A percentile compares a stretch with the other conserved stretches of the same genome.
Evolutionary conservation across 768 basidiomycete species (phyloP).

Genomic region (Hirschioporus abietinus): DNA sequence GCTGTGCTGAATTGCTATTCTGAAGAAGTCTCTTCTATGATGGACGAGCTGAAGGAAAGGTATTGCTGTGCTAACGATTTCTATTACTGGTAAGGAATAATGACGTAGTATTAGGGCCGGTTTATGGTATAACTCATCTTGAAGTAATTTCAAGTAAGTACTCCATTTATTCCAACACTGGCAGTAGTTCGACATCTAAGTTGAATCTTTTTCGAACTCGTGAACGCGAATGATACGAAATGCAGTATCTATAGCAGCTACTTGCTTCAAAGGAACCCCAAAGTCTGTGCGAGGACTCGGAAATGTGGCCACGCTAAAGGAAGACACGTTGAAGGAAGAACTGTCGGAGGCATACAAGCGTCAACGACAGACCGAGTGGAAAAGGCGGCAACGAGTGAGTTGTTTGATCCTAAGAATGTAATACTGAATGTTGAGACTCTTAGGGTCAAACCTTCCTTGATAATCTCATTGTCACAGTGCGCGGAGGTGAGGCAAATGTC

Average conservation of each 20-base stretch:
- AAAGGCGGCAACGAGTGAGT: slow-evolving; percentile 26
- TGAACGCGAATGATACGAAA: neutral
- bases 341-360: slow-evolving; percentile 6
- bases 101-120: too few species aligned
- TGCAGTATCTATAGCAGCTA: neutral
- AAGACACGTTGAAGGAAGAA: neutral
- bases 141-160: too few species aligned
- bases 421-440: slow-evolving; percentile 7
- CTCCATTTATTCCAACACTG: too few species aligned
- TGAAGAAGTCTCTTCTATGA: too few species aligned
- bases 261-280: neutral
- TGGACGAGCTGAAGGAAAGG: too few species aligned
- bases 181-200: too few species aligned
- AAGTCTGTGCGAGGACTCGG: neutral
- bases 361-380: slow-evolving; percentile 17
- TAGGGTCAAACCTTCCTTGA: slow-evolving; percentile 81
- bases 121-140: too few species aligned
- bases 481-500: slow-evolving; percentile 49
- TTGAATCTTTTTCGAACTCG: neutral
- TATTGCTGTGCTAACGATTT: too few species aligned
- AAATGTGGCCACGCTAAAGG: neutral
- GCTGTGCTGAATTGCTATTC: too few species aligned
- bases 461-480: slow-evolving; percentile 71
- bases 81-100: too few species aligned
- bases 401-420: neutral